Conservation (phyloP, 345 rosid genomes). For the Acer saccharum region DNA sequence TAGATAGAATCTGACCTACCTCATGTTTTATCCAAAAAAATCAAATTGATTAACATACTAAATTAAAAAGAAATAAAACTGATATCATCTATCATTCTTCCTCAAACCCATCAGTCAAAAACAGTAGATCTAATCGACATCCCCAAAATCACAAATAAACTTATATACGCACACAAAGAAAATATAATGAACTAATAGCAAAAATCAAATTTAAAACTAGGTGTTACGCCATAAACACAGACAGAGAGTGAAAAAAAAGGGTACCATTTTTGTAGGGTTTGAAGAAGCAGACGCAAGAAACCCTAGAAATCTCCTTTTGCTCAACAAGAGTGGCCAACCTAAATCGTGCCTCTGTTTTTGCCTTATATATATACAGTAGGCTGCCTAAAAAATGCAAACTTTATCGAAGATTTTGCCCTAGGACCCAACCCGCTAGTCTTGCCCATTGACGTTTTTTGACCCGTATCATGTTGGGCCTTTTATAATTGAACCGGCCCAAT, state of each 20-base stretch:
- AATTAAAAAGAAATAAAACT: neutral
- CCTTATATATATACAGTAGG: neutral
- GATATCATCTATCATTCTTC: neutral
- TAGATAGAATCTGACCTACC: neutral
- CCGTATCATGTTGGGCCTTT: neutral
- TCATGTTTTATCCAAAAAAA: neutral
- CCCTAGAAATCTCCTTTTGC: neutral
- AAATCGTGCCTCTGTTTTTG: neutral
- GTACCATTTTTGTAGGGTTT: constrained; percentile 25
- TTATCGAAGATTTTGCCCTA: neutral
- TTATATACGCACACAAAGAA: neutral
- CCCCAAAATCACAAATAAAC: neutral
- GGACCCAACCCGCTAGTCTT: constrained; percentile 2
- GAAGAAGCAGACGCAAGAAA: constrained; percentile 2
- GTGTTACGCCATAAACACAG: neutral
- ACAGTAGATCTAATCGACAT: neutral
- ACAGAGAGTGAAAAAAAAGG: neutral
- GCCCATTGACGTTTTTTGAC: neutral
- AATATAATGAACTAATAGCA: neutral
- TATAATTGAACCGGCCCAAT: neutral
- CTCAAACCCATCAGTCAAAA: neutral
- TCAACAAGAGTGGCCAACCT: neutral
- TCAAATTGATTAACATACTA: neutral
- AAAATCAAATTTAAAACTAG: neutral
- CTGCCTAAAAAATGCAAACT: neutral